Evolutionary conservation across 495 filamentous ascomycete genomes (phyloP), one percentile per base, ranked within the genome.

Genomic region (Talaromyces trachyspermus): DNA sequence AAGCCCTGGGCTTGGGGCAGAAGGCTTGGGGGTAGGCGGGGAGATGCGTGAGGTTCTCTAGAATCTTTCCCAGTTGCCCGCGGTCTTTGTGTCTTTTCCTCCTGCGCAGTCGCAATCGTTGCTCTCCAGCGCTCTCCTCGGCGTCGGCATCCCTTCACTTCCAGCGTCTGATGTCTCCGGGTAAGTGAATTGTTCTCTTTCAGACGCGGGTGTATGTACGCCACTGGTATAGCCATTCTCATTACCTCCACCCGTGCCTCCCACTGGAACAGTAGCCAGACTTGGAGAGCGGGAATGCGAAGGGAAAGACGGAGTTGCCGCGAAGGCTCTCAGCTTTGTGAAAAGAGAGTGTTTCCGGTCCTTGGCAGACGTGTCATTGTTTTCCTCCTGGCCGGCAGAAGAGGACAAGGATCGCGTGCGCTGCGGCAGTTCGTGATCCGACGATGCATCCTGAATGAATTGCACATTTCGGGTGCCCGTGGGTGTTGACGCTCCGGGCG

Each of bases 131-230:
- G 30, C 66, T 89, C 55, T 86, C 82, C 56, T 88, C 85, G 8
- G 82, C 85, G 62, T 89, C 85, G 4, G 85, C 85, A 65, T 89
- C 85, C 58, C 62, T 50, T 79, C 76, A 49, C 80, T 83, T 54
- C 83, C 82, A 46, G 80, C 84, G 2, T 72, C 76, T 52, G 84
- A 78, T 52, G 85, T 82, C 35, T 78, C 70, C 18, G 77, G 70
- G 52, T 67, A 72, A 27, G 69, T 76, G 43, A 64, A 71, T 40
- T 76, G 79, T 43, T 67, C 77, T 42, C 61, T 75, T 65, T 65
- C 77, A 45, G 51, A 73, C 23, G 56, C 63, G 7, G 66, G 70
- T 0, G 70, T 70, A 10, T 54, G 51, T 22, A 64, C 2, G 24
- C 69, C 65, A 48, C 52, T 37, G 36, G 54, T 57, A 4, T 35